Base-by-base conservation (phyloP, 2,329 filamentous ascomycete species). In the Microcyclosporella mali region DNA sequence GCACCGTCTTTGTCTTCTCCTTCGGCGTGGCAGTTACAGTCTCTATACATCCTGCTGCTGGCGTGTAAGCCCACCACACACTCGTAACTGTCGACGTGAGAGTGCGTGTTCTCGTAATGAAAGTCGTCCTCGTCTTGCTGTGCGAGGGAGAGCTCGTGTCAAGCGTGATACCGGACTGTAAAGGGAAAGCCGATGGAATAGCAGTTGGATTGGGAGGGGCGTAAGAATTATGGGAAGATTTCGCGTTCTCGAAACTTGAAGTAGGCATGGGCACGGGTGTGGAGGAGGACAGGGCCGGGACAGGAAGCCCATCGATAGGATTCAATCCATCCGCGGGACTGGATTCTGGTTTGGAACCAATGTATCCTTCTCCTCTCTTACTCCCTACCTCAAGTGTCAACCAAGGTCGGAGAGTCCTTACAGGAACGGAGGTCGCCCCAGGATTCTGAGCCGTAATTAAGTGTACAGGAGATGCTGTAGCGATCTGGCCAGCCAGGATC, bases 401-500 rank as follows among this genome's bases (percentile, higher is more conserved):
- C n/a, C n/a, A n/a, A n/a, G 7, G 40, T 33, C 31, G 39, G 15
- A 15, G 14, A 21, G 9, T 10, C 4, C 6, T 37, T 16, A 11
- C 11, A n/a, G n/a, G n/a, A n/a, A 25, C 17, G 16, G n/a, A 11
- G 6, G 27, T 29, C 34, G 12, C 27, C 38, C 34, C 32, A 35
- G 8, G 18, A 16, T n/a, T 10, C 16, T 6, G 29, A 21, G n/a
- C 17, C 6, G 33, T 21, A 15, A 6, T 11, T 42, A 1, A 9
- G 18, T 12, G 27, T 35, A 34, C 35, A 6, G 18, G 7, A 9
- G 28, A 34, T 14, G 28, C 41, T 7, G 30, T 18, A 21, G 43
- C 32, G 18, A 49, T 19, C 32, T 45, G 46, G 37, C 42, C 39
- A 27, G 43, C 46, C 46, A 46, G 46, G 25, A 45, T 39, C 32